Evolutionary conservation across 2,329 filamentous ascomycete species (phyloP), one percentile per base, ranked within the genome.

Genomic region (Clarireedia hainanense): DNA sequence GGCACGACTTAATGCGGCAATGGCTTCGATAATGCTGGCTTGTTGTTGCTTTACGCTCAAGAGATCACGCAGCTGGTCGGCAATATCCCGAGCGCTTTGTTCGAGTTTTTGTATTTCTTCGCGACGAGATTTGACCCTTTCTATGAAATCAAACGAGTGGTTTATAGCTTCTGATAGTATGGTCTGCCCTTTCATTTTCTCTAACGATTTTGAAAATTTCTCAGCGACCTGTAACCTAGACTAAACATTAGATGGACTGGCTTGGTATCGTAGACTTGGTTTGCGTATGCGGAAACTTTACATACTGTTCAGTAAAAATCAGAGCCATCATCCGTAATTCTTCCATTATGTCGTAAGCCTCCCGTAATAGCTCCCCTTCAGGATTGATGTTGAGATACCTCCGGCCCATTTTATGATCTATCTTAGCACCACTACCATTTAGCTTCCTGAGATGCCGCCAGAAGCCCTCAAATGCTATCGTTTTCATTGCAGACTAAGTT

Each of bases 21-120:
- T 17, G 1, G 74, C 74, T 57, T 77, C 71, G 2, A 76, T 65
- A 0, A 76, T 70, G 39, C 71, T 69, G 0, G 74, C 72, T 53
- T 77, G 74, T 56, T 77, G 74, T 34, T 76, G 74, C 53, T 77
- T 77, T 17, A 77, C 61, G 0, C 64, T 68, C 1, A 76, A 63
- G 1, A 77, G 65, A 51, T 74, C 71, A 12, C 59, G 52, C 10
- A 64, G 36, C 55, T 61, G 42, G 1, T 50, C 47, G 2, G 46
- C 23, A 12, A 50, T 42, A 2, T 50, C 52, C 7, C 47, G 39
- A 12, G 47, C 30, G 26, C 23, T 45, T 2, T 24, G 1, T 27
- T 55, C 47, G 2, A 55, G 52, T 12, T 55, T 37, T 1, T 50
- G 14, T 6, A 55, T 27, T 17, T 50, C 52, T 4, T 37, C 24